These are phyloP conservation scores for Peziza echinospora DNA, from an alignment of 495 filamentous ascomycete species.

Conservation along the genomic window DNA sequence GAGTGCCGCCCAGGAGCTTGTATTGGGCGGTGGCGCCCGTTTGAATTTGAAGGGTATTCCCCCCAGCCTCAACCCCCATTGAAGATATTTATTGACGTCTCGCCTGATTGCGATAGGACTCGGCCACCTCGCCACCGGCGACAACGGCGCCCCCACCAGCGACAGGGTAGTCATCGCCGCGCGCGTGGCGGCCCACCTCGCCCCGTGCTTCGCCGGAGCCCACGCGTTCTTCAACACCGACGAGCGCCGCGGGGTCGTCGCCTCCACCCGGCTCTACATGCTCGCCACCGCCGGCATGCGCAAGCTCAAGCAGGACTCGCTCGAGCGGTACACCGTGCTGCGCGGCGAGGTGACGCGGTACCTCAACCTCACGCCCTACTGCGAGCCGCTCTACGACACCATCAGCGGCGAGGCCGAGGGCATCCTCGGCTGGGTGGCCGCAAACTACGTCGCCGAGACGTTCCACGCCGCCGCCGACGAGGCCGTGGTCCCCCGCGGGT, in stretches of 20 bases:
- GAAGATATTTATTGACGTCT: too few relatives aligned
- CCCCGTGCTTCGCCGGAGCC: too few relatives aligned
- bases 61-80: too few relatives aligned
- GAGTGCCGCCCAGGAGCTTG: too few relatives aligned
- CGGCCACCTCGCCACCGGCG: too few relatives aligned
- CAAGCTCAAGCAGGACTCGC: background rate
- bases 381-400: background rate
- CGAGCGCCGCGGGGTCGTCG: background rate
- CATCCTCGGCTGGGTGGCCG: conserved; percentile 5
- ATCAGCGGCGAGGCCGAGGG: conserved; percentile 7
- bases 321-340: background rate
- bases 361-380: background rate
- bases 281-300: conserved; percentile 7
- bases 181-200: too few relatives aligned
- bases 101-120: too few relatives aligned
- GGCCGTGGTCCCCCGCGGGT: background rate
- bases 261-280: background rate
- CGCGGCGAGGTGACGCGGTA: background rate
- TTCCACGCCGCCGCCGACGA: background rate
- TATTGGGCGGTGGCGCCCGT: too few relatives aligned
- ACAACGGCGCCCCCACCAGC: too few relatives aligned
- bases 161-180: too few relatives aligned
- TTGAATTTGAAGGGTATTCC: too few relatives aligned
- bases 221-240: too few relatives aligned
- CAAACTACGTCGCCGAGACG: background rate